Evolutionary conservation across 768 basidiomycete genomes (phyloP).

Genomic region (Tylopilus intermedius): DNA sequence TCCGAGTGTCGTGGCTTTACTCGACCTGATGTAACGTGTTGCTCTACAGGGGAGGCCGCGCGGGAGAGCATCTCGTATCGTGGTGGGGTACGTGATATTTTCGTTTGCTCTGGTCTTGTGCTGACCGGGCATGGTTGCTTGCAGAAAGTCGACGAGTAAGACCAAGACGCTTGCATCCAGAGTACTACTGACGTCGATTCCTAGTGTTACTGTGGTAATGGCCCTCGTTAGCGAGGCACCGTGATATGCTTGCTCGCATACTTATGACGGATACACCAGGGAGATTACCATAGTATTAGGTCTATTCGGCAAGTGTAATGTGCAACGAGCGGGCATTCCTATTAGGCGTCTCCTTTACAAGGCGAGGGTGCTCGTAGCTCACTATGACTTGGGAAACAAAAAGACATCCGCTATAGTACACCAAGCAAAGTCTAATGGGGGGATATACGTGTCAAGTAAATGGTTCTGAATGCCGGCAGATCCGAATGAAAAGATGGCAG

Average conservation of each 20-base stretch:
- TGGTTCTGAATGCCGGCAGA: slow-evolving; percentile 19
- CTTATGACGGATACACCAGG: not conserved
- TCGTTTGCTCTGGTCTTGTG: slow-evolving; percentile 3
- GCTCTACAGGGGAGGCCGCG: slow-evolving; percentile 51
- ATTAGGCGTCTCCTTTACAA: not conserved
- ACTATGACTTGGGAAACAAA: slow-evolving; percentile 9
- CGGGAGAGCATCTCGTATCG: slow-evolving; percentile 59
- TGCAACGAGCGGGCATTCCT: not conserved
- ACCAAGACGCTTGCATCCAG: slow-evolving; percentile 5
- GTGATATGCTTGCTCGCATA: slow-evolving; percentile 20
- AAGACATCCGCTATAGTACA: slow-evolving; percentile 28
- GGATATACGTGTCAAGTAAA: slow-evolving; percentile 26
- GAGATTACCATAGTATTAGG: not conserved
- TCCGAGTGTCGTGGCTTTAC: not conserved
- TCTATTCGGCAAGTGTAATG: not conserved
- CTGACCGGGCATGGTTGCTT: slow-evolving; percentile 2
- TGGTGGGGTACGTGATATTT: slow-evolving; percentile 61
- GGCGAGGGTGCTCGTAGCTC: not conserved
- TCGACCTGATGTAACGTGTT: slow-evolving; percentile 6
- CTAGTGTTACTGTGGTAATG: slow-evolving; percentile 67
- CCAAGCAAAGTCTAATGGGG: slow-evolving; percentile 18
- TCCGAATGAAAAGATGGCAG: slow-evolving; percentile 9
- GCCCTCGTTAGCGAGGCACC: slow-evolving; percentile 62
- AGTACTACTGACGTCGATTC: slow-evolving; percentile 9
- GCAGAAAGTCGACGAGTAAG: slow-evolving; percentile 81